phyloP scores from a whole-genome alignment of 192 early-diverging fungal species.

The Backusella circina region DNA sequence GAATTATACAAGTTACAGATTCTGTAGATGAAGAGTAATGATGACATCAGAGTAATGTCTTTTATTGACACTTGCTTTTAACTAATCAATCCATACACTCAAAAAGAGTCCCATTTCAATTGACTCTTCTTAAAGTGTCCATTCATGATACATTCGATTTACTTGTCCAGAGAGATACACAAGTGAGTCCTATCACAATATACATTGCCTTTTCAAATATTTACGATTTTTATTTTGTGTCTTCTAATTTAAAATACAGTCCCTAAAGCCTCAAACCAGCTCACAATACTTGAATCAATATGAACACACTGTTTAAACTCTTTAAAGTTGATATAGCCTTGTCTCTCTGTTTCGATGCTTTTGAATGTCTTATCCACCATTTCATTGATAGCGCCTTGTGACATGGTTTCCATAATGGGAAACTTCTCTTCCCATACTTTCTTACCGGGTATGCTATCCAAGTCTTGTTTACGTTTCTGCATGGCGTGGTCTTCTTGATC shows the following conservation, averaged over 20 bases:
- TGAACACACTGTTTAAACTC: constrained; percentile 81
- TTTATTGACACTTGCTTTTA: no score
- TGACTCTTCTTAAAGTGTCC: no score
- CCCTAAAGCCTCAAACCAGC: constrained; percentile 92
- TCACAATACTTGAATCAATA: constrained; percentile 74
- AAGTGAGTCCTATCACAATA: no score
- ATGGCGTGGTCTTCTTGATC: not conserved
- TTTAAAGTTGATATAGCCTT: constrained; percentile 68
- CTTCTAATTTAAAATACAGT: constrained; percentile 61
- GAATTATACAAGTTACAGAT: no score
- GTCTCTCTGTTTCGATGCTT: constrained; percentile 50
- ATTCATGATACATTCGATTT: no score
- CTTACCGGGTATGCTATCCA: not conserved
- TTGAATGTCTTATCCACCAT: constrained; percentile 89
- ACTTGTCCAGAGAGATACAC: no score
- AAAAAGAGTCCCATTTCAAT: no score
- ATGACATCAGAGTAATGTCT: no score
- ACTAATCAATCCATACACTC: no score
- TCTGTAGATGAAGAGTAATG: no score
- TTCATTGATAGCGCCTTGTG: constrained; percentile 89
- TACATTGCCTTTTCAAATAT: not conserved
- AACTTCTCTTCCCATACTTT: constrained; percentile 53
- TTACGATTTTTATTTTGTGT: not conserved
- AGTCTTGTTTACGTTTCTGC: not conserved
- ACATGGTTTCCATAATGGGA: constrained; percentile 90